Evolutionary conservation across 805 yeast genomes (phyloP).

Genomic region (Tetrapisispora phaffii): DNA sequence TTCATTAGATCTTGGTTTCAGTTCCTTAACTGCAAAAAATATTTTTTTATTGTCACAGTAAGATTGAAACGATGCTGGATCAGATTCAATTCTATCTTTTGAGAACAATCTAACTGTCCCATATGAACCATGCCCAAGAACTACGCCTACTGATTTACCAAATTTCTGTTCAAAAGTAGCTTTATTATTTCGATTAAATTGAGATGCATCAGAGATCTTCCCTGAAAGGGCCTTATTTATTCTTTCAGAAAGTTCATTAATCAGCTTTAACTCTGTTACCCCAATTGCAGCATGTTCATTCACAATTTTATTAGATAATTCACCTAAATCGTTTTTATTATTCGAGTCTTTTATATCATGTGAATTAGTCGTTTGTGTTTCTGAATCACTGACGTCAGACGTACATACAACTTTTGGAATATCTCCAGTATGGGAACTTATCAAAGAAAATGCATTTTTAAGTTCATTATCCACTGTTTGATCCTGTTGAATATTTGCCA

Average conservation of each 20-base stretch:
- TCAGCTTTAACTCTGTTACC: constrained; percentile 39
- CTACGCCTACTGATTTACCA: constrained; percentile 43
- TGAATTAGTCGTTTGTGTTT: neutral
- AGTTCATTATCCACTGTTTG: neutral
- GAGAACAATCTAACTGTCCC: constrained; percentile 87
- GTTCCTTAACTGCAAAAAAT: constrained; percentile 83
- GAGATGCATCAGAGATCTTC: too few species aligned
- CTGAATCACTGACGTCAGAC: too few species aligned
- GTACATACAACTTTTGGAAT: neutral
- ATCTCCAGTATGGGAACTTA: neutral
- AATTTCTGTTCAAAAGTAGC: constrained; percentile 34
- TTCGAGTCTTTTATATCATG: neutral
- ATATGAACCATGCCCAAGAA: constrained; percentile 86
- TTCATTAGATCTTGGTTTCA: constrained; percentile 72
- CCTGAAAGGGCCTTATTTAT: too few species aligned
- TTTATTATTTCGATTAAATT: neutral
- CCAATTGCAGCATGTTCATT: constrained; percentile 39
- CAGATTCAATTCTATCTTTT: constrained; percentile 29
- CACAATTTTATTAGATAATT: constrained; percentile 9
- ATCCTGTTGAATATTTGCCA: neutral
- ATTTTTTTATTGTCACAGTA: constrained; percentile 62
- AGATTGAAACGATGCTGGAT: constrained; percentile 30
- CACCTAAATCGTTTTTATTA: neutral
- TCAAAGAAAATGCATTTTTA: neutral
- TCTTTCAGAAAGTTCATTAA: constrained; percentile 39